Evolutionary conservation across 345 rosid genomes (phyloP), one percentile per base, ranked within the genome.

Genomic region (Turritis glabra): DNA sequence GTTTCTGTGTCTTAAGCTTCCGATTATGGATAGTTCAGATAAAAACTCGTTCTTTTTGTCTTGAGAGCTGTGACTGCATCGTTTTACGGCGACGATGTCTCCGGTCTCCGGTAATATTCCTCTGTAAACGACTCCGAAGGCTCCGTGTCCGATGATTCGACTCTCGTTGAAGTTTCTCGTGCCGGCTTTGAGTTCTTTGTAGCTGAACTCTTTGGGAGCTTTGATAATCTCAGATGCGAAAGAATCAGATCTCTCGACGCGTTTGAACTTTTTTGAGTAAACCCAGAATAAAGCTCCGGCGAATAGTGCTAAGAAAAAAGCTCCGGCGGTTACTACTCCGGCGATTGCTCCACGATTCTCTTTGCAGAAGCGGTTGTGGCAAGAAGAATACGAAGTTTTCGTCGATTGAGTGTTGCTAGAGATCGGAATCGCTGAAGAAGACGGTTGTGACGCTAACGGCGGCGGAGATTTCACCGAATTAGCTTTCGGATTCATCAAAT

Each of bases 101-200:
- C 96, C 97, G 0, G 78, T 86, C n/a, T 86, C 89, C 4, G 75
- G 83, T 55, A 95, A 63, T 15, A 92, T 79, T 1, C 99, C 99
- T 77, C 90, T 95, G 63, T 92, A 95, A 1, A 95, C 99, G 0
- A 92, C 83, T 46, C 99, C 99, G 41, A 92, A 90, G 2, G 98
- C 99, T 0, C 99, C 99, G 11, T 86, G 86, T 7, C 99, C 99
- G 44, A 95, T 90, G 50, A 90, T 68, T 70, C 90, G 79, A 59
- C 82, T 87, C 25, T 83, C 85, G 73, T 83, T 85, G 81, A 95
- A 95, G 80, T 82, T 84, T 22, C 80, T 92, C 0, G 99, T 95
- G 1, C 92, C 90, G 13, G 86, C 61, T 80, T 84, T 89, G 21
- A 95, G 87, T 74, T 92, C 99, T 75, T 81, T 90, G 77, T 92